Evolutionary conservation across 768 basidiomycete genomes (phyloP).

Genomic region (Lentinula sp.): DNA sequence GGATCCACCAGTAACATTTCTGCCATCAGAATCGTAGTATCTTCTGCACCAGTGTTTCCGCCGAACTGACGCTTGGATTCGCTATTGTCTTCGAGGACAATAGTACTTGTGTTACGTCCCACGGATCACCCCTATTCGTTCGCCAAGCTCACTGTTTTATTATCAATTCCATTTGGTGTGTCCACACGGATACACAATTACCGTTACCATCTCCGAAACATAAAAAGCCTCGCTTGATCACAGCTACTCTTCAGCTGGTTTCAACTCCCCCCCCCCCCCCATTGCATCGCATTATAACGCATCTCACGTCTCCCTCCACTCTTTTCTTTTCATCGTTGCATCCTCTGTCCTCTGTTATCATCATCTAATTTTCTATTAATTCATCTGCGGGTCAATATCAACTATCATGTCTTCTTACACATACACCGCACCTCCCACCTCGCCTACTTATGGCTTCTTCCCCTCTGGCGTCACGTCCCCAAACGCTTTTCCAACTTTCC

Average conservation of each 20-base stretch:
- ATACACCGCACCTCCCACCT: slow-evolving; percentile 37
- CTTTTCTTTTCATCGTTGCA: neutral
- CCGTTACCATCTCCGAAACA: neutral
- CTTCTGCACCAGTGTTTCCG: neutral
- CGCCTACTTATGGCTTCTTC: slow-evolving; percentile 57
- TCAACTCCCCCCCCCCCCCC: neutral
- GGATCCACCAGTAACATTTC: neutral
- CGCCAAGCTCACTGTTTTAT: neutral
- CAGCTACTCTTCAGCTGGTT: neutral
- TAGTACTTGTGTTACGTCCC: neutral
- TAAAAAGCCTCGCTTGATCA: neutral
- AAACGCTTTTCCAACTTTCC: slow-evolving; percentile 49
- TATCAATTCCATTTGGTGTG: neutral
- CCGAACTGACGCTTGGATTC: neutral
- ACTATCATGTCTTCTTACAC: slow-evolving; percentile 41
- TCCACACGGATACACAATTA: slow-evolving; percentile 4
- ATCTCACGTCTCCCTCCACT: neutral
- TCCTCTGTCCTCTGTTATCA: neutral
- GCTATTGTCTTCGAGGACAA: slow-evolving; percentile 3
- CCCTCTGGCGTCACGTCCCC: slow-evolving; percentile 49
- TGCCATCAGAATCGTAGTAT: neutral
- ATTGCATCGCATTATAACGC: neutral
- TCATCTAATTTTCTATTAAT: neutral
- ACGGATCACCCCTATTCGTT: neutral
- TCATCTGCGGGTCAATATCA: slow-evolving; percentile 1